Evolutionary conservation across 257 asterid genomes (phyloP).

Genomic region (Datura wrightii): DNA sequence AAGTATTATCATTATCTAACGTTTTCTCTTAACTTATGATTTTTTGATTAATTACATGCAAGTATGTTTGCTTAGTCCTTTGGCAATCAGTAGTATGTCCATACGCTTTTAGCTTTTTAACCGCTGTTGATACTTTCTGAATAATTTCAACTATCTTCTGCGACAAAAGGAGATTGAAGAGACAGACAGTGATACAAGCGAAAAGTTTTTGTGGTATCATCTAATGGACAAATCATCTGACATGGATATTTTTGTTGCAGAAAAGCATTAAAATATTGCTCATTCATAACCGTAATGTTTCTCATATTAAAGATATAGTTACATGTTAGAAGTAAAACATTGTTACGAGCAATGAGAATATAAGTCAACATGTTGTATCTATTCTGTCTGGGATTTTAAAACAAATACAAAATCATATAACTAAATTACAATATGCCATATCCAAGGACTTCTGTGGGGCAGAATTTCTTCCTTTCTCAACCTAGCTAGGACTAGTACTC

Average conservation of each 20-base stretch:
- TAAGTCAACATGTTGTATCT: neutral
- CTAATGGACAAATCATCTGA: neutral
- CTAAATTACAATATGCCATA: conserved; percentile 3
- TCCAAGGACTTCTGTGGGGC: conserved; percentile 14
- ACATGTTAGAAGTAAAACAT: conserved; percentile 2
- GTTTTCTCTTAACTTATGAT: neutral
- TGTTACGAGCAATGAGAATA: neutral
- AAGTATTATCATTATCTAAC: neutral
- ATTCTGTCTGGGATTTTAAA: neutral
- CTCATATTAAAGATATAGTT: conserved; percentile 1
- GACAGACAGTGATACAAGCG: neutral
- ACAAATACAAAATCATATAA: neutral
- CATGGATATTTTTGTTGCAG: neutral
- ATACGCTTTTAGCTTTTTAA: neutral
- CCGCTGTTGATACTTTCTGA: neutral
- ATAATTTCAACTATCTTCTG: neutral
- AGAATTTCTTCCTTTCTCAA: conserved; percentile 17
- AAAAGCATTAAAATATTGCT: neutral
- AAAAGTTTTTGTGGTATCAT: conserved; percentile 3
- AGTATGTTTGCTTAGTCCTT: neutral
- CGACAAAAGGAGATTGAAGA: neutral
- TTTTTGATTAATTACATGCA: neutral
- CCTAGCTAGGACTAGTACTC: neutral
- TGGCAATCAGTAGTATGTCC: conserved; percentile 9
- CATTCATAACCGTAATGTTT: neutral